Evolutionary conservation across 345 rosid genomes (phyloP), one percentile per base, ranked within the genome.

Genomic region (Eucalyptus coolabah): DNA sequence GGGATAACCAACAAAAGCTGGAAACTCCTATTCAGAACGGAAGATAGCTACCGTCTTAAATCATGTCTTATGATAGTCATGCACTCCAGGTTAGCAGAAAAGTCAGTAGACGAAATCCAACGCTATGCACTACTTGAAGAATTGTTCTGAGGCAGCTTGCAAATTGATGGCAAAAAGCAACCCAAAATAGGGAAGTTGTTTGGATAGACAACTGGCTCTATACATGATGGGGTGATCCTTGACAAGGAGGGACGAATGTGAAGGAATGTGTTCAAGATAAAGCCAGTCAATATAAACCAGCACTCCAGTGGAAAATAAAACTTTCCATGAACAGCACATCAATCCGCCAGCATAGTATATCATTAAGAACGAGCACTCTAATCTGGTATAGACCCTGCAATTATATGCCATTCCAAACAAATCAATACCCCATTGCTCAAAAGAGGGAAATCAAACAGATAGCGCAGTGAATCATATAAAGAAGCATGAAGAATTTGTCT

Each of bases 261-360:
- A 86, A 80, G 87, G 88, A 89, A 86, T 63, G 53, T 87, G 86
- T 91, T 92, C 88, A 93, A 40, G 69, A 88, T 90, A 91, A 94
- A 86, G 91, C 88, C 91, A 93, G 91, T 91, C 91, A 91, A 47
- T 90, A 91, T 88, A 93, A 87, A 91, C 91, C 92, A 44, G 91
- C 92, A 90, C 94, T 92, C 95, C 93, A 92, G 91, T 91, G 72
- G 94, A 88, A 87, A 94, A 90, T 88, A 93, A 95, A 92, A 95
- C 92, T 94, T 93, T 95, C 95, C 95, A 95, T 91, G 95, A 93
- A 95, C 94, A 92, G 96, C 97, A 95, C 91, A 93, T 95, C 95
- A 93, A 95, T 88, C 97, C 93, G 91, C 95, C 98, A 93, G 96
- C 94, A 93, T 95, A 94, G 92, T 93, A 89, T 93, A 93, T 95